Base-by-base conservation (phyloP, 257 asterid species). In the Linaria vulgaris region DNA sequence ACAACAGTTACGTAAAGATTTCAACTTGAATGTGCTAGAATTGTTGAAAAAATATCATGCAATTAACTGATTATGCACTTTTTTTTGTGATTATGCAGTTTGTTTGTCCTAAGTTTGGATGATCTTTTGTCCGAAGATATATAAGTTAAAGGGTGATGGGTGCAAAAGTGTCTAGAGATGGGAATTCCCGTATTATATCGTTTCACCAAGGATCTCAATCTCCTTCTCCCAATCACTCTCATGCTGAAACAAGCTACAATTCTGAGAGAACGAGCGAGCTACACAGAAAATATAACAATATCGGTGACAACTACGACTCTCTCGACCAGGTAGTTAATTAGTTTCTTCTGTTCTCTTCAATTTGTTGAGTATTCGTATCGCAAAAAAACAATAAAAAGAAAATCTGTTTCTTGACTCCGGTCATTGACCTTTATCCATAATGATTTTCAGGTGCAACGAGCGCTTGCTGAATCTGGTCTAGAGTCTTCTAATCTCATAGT, bases 401-500 rank as follows among this genome's bases (percentile, higher is more conserved):
- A 3, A 22, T 0, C 22, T 44, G 41, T 1, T 23, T 57, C 6
- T 63, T 13, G 46, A 43, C 39, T 20, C 37, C 39, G 30, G 20
- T 16, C 19, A 19, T 52, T 30, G 22, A 25, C 41, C 47, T 54
- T 47, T 44, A 67, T 75, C 45, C 44, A 45, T 59, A 34, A 67
- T 11, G 27, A 21, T 3, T 13, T 16, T 43, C 69, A 86, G 95
- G 95, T 88, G 74, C 83, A 77, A 19, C 79, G 71, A 65, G 98
- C 97, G 61, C 95, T 92, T 68, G 71, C 68, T 37, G 80, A 83
- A 6, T 80, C 86, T 12, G 98, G 97, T 46, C 74, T 92, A 39
- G 98, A 92, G 64, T 88, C 97, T 3, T 92, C 98, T 9, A 92
- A 92, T 68, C 88, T 92, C n/a, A 88, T 92, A 25, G 88, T 92